Base-by-base conservation (phyloP, 768 basidiomycete species). In the Boletales sp. region DNA sequence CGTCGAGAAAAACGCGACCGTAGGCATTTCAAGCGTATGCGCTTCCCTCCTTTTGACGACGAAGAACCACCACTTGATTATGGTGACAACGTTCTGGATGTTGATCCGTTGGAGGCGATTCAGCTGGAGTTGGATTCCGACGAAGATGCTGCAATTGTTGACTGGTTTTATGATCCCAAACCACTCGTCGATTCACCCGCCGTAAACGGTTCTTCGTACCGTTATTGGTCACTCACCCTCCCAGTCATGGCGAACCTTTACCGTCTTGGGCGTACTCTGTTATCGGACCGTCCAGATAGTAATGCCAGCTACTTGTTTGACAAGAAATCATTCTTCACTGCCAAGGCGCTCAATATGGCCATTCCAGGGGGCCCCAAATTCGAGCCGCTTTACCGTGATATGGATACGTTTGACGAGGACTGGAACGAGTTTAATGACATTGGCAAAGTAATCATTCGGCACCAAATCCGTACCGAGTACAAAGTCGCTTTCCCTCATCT, bases 391-490 rank as follows among this genome's bases (percentile, higher is more conserved):
- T 93, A 93, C 70, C 82, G 95, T 43, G 96, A 99, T 62, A 93
- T 94, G 86, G 96, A 98, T 62, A 78, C 87, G 12, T 97, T 92
- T 58, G 96, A 99, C 63, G 96, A 98, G 66, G 96, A 99, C 64
- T 96, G 94, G 94, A 96, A 96, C 68, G 94, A 96, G 68, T 99
- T 99, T 63, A 99, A 99, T 66, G 96, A 99, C 65, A 96, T 98
- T 71, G 94, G 96, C 74, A 99, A 99, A 70, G 89, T 99, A 63
- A 95, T 99, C 69, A 98, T 99, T 59, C 94, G 96, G 18, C 94
- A 98, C 65, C 92, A 96, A 68, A 95, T 98, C 56, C 83, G 96
- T 41, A 97, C 95, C 2, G 96, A 99, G 72, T 97, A 99, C 80
- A 97, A 95, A 68, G 94, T 99, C 45, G 95, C 94, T 3, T 98